Evolutionary conservation across 345 rosid species (phyloP).

Genomic region (Ceriops zippeliana): DNA sequence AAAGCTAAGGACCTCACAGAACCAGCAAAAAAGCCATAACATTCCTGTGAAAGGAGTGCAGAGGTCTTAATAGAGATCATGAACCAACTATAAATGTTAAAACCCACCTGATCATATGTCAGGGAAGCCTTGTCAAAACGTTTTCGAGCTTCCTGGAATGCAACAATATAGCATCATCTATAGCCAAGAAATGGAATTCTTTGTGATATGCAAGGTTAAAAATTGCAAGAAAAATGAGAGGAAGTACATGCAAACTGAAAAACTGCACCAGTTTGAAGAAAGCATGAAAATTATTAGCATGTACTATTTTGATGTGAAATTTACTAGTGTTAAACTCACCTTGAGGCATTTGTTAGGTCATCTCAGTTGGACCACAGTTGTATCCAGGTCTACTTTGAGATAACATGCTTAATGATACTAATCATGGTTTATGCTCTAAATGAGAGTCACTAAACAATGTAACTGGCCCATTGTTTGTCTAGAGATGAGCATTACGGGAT

Average conservation of each 20-base stretch:
- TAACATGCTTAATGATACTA: no score
- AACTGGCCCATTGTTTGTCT: no score
- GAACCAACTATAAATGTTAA: constrained; percentile 4
- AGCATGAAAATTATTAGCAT: no score
- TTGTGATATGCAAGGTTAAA: constrained; percentile 5
- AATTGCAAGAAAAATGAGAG: not conserved
- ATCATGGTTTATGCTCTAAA: no score
- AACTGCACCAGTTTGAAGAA: not conserved
- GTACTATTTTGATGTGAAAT: no score
- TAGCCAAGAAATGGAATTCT: not conserved
- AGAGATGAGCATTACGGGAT: no score
- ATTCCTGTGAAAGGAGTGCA: not conserved
- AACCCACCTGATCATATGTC: constrained; percentile 60
- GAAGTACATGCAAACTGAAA: not conserved
- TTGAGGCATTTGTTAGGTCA: no score
- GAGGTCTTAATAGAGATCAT: constrained; percentile 5
- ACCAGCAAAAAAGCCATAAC: not conserved
- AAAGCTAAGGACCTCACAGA: not conserved
- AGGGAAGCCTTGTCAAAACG: constrained; percentile 73
- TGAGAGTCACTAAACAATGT: no score
- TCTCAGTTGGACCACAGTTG: no score
- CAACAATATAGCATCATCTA: constrained; percentile 14
- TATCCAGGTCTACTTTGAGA: no score
- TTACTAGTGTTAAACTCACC: no score
- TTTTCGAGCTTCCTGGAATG: constrained; percentile 63